Conservation (phyloP, 352 stramenopile genomes). For the Pythium insidiosum region DNA sequence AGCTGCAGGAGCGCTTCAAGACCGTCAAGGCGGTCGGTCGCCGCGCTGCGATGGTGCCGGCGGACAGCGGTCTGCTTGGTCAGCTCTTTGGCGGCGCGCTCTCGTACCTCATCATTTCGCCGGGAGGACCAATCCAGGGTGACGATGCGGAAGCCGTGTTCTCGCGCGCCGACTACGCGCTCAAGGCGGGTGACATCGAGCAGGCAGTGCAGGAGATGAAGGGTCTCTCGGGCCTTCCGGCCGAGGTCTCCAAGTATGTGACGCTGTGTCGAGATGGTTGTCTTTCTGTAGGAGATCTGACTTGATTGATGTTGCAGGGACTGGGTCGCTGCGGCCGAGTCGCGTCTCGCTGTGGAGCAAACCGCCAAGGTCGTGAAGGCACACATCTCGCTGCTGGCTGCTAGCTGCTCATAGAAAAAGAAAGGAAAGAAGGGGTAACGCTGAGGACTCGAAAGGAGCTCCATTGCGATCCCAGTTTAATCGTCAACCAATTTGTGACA, state of each 20-base stretch:
- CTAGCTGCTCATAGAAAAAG: conserved; percentile 60
- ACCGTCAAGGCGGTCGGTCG: conserved; percentile 67
- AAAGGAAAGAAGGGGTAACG: conserved; percentile 1
- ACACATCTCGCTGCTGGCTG: conserved; percentile 67
- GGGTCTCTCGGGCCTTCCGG: conserved; percentile 46
- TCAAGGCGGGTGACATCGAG: conserved; percentile 78
- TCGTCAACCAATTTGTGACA: too few species aligned
- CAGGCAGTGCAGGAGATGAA: conserved; percentile 65
- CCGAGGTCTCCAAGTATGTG: conserved; percentile 50
- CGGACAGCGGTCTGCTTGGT: conserved; percentile 58
- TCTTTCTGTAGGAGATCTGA: not conserved
- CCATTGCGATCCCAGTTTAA: too few species aligned
- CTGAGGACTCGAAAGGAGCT: too few species aligned
- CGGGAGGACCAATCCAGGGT: conserved; percentile 67
- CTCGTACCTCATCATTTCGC: conserved; percentile 70
- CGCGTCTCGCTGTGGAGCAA: conserved; percentile 71
- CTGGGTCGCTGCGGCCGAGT: conserved; percentile 68
- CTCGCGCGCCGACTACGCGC: conserved; percentile 72
- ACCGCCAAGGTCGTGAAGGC: conserved; percentile 80
- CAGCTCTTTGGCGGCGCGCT: conserved; percentile 65
- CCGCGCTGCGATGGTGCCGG: conserved; percentile 56
- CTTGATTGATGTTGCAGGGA: conserved; percentile 19
- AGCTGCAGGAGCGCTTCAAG: conserved; percentile 81
- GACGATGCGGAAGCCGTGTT: conserved; percentile 64
- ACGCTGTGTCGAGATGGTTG: not conserved